Evolutionary conservation across 2,329 filamentous ascomycete genomes (phyloP).

Genomic region (Botrytis medusae): DNA sequence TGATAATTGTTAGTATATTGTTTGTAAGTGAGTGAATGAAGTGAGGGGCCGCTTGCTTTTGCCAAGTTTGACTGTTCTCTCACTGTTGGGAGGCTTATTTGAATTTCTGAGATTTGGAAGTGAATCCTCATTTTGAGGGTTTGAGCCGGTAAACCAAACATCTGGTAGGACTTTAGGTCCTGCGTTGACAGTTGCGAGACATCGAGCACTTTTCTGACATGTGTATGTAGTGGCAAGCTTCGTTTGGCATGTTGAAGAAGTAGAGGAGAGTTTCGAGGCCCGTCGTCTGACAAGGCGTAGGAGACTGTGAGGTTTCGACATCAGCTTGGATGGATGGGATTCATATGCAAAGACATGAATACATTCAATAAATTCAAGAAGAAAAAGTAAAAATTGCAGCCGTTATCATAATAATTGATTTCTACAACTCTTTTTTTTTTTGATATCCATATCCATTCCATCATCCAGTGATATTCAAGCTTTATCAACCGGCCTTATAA

Average conservation of each 20-base stretch:
- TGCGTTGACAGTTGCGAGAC: slow-evolving; percentile 33
- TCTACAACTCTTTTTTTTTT: slow-evolving; percentile 12
- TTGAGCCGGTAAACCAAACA: slow-evolving; percentile 48
- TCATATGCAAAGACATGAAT: slow-evolving; percentile 30
- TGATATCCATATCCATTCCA: neutral
- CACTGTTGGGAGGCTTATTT: slow-evolving; percentile 45
- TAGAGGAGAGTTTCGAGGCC: slow-evolving; percentile 22
- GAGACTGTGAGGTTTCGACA: slow-evolving; percentile 36
- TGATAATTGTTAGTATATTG: slow-evolving; percentile 39
- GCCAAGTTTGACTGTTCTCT: slow-evolving; percentile 56
- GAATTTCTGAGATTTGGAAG: slow-evolving; percentile 9
- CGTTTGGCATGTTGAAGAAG: slow-evolving; percentile 17
- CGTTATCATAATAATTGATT: neutral
- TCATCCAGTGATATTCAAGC: slow-evolving; percentile 12
- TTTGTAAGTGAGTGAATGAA: neutral
- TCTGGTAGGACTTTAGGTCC: slow-evolving; percentile 39
- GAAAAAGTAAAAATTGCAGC: neutral
- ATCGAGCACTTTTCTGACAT: slow-evolving; percentile 24
- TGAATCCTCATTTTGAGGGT: slow-evolving; percentile 25
- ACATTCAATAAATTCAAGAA: neutral
- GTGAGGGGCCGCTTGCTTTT: slow-evolving; percentile 34
- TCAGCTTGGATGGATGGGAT: slow-evolving; percentile 32
- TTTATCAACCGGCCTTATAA: slow-evolving; percentile 13
- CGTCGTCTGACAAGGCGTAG: slow-evolving; percentile 26
- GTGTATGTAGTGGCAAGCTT: neutral